Evolutionary conservation across 2,329 filamentous ascomycete genomes (phyloP).

Genomic region (Saccharata proteae): DNA sequence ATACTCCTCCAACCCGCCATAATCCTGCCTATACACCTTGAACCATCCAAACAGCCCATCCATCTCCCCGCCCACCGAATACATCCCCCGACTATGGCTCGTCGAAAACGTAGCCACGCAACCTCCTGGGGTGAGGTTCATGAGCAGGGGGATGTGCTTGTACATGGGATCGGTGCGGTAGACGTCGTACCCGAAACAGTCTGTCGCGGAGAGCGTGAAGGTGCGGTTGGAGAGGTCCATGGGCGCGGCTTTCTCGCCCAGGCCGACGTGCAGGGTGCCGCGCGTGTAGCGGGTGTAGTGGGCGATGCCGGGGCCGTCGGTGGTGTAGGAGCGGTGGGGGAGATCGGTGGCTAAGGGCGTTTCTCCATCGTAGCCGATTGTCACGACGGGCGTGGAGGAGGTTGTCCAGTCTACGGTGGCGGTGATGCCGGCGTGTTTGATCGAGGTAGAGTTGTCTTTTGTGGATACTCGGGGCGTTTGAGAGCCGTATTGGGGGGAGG

Average conservation of each 20-base stretch:
- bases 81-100: constrained; percentile 50
- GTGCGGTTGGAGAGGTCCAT: constrained; percentile 58
- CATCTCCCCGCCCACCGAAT: constrained; percentile 58
- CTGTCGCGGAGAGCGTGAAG: constrained; percentile 56
- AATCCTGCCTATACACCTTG: constrained; percentile 62
- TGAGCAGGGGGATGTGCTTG: constrained; percentile 62
- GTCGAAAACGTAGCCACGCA: constrained; percentile 59
- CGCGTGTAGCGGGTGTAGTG: constrained; percentile 54
- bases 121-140: constrained; percentile 52
- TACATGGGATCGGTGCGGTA: constrained; percentile 61
- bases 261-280: constrained; percentile 53
- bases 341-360: constrained; percentile 50
- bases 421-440: constrained; percentile 37
- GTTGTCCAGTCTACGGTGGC: constrained; percentile 46
- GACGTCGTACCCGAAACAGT: constrained; percentile 60
- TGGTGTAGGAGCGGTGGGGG: constrained; percentile 51
- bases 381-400: constrained; percentile 43
- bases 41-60: constrained; percentile 65
- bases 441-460: constrained; percentile 25
- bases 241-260: constrained; percentile 61
- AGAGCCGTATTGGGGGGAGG: constrained; percentile 24
- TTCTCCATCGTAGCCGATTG: constrained; percentile 39
- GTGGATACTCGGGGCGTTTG: constrained; percentile 20
- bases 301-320: constrained; percentile 49
- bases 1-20: constrained; percentile 61